Percentiles rank a stretch among this genome's conserved stretches.
phyloP scores from a whole-genome alignment of 768 basidiomycete species.

The Mrakia frigida region DNA sequence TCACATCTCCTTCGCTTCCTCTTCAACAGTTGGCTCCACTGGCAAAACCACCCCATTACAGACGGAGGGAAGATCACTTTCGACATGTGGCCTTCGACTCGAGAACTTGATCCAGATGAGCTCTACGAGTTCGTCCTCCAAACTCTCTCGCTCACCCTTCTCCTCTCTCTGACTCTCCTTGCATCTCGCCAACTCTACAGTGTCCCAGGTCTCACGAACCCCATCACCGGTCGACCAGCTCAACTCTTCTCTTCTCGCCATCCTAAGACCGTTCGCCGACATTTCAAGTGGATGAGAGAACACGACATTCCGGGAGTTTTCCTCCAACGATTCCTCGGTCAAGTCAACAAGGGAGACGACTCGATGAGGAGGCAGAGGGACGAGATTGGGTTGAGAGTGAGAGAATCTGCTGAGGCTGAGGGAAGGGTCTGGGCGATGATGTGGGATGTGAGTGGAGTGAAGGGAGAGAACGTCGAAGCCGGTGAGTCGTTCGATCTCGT shows the following conservation, averaged over 20 bases:
- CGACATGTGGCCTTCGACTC: slow-evolving; percentile 69
- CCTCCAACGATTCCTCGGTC: slow-evolving; percentile 61
- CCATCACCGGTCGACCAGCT: slow-evolving; percentile 55
- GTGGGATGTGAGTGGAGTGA: slow-evolving; percentile 79
- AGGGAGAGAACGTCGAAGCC: slow-evolving; percentile 61
- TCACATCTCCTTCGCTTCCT: not conserved
- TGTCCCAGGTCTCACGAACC: slow-evolving; percentile 60
- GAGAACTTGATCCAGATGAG: slow-evolving; percentile 20
- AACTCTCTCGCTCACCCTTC: not conserved
- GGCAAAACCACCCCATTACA: slow-evolving; percentile 65
- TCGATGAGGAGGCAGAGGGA: slow-evolving; percentile 63
- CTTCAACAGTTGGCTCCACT: slow-evolving; percentile 61
- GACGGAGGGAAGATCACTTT: slow-evolving; percentile 65
- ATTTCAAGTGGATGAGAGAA: slow-evolving; percentile 79
- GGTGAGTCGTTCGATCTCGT: slow-evolving; percentile 26
- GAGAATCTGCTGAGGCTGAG: slow-evolving; percentile 71
- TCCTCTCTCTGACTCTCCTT: not conserved
- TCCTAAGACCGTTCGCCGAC: slow-evolving; percentile 62
- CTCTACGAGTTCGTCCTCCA: slow-evolving; percentile 22
- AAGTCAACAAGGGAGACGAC: slow-evolving; percentile 35
- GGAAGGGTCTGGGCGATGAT: slow-evolving; percentile 79
- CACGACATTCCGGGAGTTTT: slow-evolving; percentile 77
- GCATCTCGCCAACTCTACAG: slow-evolving; percentile 49
- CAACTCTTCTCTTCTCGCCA: slow-evolving; percentile 74
- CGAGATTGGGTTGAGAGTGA: slow-evolving; percentile 65